Evolutionary conservation across 2,329 filamentous ascomycete genomes (phyloP).

Genomic region (Hymenoscyphus albidus): DNA sequence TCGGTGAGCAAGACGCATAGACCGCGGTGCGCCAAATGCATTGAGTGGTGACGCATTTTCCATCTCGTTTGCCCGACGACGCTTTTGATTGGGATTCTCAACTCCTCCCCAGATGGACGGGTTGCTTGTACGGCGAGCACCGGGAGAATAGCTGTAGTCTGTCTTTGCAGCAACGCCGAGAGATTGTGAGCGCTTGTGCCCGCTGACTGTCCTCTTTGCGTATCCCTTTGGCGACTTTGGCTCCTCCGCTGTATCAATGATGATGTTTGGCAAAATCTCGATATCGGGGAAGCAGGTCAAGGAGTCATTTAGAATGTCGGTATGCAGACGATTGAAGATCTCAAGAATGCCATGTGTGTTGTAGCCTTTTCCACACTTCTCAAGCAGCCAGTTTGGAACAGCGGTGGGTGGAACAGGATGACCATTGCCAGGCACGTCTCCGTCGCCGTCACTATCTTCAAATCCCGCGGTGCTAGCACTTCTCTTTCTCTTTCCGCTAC

Average conservation of each 20-base stretch:
- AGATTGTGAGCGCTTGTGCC: constrained; percentile 35
- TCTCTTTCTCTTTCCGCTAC: constrained; percentile 29
- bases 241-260: constrained; percentile 26
- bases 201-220: constrained; percentile 22
- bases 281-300: constrained; percentile 39
- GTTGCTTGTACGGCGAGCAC: constrained; percentile 23
- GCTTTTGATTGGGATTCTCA: constrained; percentile 22
- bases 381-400: constrained; percentile 34
- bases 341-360: constrained; percentile 35
- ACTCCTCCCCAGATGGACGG: constrained; percentile 17
- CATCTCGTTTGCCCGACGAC: constrained; percentile 19
- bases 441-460: constrained; percentile 25
- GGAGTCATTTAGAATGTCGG: constrained; percentile 35
- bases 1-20: constrained; percentile 20
- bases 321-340: constrained; percentile 37
- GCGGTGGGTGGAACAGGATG: constrained; percentile 30
- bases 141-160: constrained; percentile 10
- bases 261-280: constrained; percentile 39
- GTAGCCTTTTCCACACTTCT: constrained; percentile 34
- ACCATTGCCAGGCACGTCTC: constrained; percentile 26
- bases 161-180: constrained; percentile 25
- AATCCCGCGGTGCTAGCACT: constrained; percentile 25
- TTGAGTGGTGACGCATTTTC: constrained; percentile 2
- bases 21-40: constrained; percentile 11
- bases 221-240: constrained; percentile 32